Evolutionary conservation across 257 asterid species (phyloP), one percentile per base, ranked within the genome.

Genomic region (Primulina eburnea): DNA sequence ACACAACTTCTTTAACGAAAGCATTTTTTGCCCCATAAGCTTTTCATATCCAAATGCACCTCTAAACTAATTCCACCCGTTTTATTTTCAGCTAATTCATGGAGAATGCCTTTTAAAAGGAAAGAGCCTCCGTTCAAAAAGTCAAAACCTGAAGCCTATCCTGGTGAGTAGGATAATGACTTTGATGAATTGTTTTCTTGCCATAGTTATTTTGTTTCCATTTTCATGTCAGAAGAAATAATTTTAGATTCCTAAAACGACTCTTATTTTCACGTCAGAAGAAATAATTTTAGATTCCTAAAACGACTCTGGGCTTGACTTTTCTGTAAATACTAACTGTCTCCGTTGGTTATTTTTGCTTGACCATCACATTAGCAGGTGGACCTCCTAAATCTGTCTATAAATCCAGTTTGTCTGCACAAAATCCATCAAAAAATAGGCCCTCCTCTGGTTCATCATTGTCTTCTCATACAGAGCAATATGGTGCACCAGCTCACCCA

Each of bases 101-200:
- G 94, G 91, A 87, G 77, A 74, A 81, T 29, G 17, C n/a, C 53
- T 70, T 81, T 79, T 78, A 89, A 87, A 81, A 82, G 85, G 80
- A 86, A 84, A 78, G 96, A 87, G 73, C 89, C 96, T 71, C 97
- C 96, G 74, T 81, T 69, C 80, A 90, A 87, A 80, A 91, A 89
- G 87, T 81, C 80, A 33, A 91, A 85, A 81, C 68, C 82, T 58
- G 97, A 91, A 62, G 83, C 85, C 60, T 76, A 89, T 78, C 60
- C 87, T 82, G 99, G 99, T 93, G 80, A 77, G 75, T 76, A 72
- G 71, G 33, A 75, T 73, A 67, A 38, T 73, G 57, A 37, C 16
- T 78, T 66, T 68, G 64, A 70, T 20, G 47, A 62, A 47, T 67
- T 71, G 72, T 76, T 70, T 69, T 43, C 64, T 52, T 55, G 33